These are phyloP conservation scores for Solanum corneliomulleri DNA, from an alignment of 257 asterid genomes.

Conservation along the genomic window DNA sequence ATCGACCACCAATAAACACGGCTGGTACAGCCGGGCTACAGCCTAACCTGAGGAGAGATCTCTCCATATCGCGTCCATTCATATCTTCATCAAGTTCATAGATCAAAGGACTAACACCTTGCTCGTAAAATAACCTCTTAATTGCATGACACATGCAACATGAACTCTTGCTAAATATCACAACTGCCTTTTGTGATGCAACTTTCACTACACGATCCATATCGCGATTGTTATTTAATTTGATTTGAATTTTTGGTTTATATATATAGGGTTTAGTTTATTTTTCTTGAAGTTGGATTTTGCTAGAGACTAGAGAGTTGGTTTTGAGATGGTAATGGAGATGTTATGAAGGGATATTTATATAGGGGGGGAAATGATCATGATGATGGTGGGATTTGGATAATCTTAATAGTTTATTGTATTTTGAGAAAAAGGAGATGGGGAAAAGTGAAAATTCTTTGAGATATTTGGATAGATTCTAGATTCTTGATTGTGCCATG, in stretches of 20 bases:
- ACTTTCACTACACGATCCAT: conserved; percentile 41
- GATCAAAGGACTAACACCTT: conserved; percentile 71
- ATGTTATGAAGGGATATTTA: background rate
- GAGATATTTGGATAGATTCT: conserved; percentile 30
- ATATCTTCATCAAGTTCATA: conserved; percentile 46
- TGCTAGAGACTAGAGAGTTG: background rate
- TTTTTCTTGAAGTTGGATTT: background rate
- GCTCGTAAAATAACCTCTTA: conserved; percentile 60
- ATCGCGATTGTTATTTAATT: background rate
- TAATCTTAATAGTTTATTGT: background rate
- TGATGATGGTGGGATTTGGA: background rate
- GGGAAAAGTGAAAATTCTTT: conserved; percentile 23
- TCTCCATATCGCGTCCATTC: conserved; percentile 46
- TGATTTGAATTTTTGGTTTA: background rate
- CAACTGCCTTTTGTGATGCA: conserved; percentile 59
- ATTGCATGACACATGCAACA: conserved; percentile 90
- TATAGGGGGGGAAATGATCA: background rate
- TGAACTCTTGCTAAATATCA: conserved; percentile 71
- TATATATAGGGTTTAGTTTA: background rate
- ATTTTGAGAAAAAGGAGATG: background rate
- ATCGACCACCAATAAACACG: conserved; percentile 50
- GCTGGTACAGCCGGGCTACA: conserved; percentile 57
- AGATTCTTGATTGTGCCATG: conserved; percentile 2
- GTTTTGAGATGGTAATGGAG: background rate
- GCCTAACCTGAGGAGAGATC: conserved; percentile 39